Conservation (phyloP, 1,284 basidiomycete species). For the Cryptococcus sp. region DNA sequence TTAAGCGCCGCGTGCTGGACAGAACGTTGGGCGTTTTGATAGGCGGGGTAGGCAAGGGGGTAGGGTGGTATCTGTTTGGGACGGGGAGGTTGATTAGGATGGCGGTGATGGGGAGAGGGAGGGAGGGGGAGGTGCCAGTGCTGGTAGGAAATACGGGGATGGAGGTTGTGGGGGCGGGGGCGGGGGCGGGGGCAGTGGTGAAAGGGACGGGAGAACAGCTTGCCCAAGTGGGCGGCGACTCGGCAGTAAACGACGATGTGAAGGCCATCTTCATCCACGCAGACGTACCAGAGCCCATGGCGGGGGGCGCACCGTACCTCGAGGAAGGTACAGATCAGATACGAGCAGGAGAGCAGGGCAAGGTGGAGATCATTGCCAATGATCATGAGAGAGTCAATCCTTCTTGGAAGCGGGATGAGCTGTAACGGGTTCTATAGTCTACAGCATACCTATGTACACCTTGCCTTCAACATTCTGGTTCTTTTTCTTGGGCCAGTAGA, state of each 20-base stretch:
- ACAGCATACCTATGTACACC: neutral
- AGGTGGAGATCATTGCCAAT: constrained; percentile 9
- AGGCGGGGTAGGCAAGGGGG: constrained; percentile 46
- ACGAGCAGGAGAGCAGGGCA: constrained; percentile 14
- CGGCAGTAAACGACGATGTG: neutral
- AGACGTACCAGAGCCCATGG: neutral
- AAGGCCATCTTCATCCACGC: neutral
- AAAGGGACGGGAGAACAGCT: no score
- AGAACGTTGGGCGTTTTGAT: constrained; percentile 45
- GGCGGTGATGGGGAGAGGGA: constrained; percentile 21
- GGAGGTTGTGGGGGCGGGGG: constrained; percentile 1
- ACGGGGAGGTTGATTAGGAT: constrained; percentile 28
- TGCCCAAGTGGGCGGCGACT: no score
- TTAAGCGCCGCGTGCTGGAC: constrained; percentile 81
- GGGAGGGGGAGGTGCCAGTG: neutral
- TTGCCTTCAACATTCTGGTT: no score
- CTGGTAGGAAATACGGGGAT: neutral
- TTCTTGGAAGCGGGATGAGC: constrained; percentile 6
- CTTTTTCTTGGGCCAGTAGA: no score
- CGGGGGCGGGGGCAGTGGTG: neutral
- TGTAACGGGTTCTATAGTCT: no score
- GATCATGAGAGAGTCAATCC: neutral
- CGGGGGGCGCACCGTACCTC: neutral
- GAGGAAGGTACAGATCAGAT: neutral
- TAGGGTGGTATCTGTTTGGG: constrained; percentile 35